Evolutionary conservation across 2,329 filamentous ascomycete species (phyloP).

Genomic region (Hypoxylon sp.): DNA sequence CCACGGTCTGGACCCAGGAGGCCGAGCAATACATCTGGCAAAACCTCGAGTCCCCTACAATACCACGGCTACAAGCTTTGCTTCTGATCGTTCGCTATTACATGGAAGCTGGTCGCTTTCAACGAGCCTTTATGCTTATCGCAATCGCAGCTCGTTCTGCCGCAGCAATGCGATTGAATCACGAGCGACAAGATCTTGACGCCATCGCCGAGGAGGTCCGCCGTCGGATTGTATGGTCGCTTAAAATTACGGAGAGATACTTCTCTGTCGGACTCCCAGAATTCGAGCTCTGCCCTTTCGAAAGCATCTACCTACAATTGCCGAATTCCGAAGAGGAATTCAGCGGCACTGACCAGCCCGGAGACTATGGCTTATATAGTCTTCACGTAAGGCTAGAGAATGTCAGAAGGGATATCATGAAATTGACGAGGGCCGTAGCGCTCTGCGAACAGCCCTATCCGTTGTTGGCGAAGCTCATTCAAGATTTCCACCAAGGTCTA

Average conservation of each 20-base stretch:
- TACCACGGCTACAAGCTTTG: conserved; percentile 57
- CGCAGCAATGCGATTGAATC: conserved; percentile 61
- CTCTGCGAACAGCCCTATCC: conserved; percentile 46
- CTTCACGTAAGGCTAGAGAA: conserved; percentile 41
- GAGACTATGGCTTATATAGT: conserved; percentile 40
- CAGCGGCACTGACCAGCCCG: conserved; percentile 9
- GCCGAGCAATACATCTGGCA: conserved; percentile 46
- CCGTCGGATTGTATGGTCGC: conserved; percentile 61
- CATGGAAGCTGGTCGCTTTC: conserved; percentile 61
- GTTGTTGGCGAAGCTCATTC: conserved; percentile 41
- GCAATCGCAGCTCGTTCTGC: conserved; percentile 62
- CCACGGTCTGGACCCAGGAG: conserved; percentile 43
- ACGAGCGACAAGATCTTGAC: conserved; percentile 59
- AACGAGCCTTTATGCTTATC: conserved; percentile 63
- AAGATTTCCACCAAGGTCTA: conserved; percentile 43
- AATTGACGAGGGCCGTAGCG: conserved; percentile 42
- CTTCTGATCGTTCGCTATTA: conserved; percentile 63
- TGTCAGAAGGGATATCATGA: conserved; percentile 46
- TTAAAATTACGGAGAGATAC: conserved; percentile 61
- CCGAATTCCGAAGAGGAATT: conserved; percentile 64
- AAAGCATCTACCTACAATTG: conserved; percentile 60
- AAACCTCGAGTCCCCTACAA: conserved; percentile 45
- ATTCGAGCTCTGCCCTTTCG: conserved; percentile 61
- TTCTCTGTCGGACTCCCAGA: conserved; percentile 62
- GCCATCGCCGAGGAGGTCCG: conserved; percentile 61